Percentiles rank a stretch among this genome's conserved stretches.
Conservation (phyloP, 306 rosid genomes). For the Castanospermum australe region DNA sequence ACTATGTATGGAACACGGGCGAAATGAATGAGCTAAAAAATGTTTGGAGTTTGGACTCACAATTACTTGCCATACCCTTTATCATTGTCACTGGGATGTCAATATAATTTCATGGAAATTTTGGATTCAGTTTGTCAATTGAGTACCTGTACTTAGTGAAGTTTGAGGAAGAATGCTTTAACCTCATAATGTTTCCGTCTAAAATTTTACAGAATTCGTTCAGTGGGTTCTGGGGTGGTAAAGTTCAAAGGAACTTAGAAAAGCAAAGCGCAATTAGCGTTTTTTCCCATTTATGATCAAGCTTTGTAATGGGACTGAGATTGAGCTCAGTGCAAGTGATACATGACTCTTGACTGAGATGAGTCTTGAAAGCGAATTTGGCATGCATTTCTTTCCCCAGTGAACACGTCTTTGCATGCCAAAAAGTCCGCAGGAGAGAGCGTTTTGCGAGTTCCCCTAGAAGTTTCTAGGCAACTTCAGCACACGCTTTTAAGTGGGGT, state of each 20-base stretch:
- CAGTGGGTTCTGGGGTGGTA: neutral
- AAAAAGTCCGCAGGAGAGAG: slow-evolving; percentile 17
- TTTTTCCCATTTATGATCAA: too few relatives aligned
- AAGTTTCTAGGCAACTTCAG: slow-evolving; percentile 32
- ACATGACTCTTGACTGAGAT: neutral
- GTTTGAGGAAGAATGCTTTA: neutral
- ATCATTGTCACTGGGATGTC: neutral
- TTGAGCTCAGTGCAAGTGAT: neutral
- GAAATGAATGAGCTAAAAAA: too few relatives aligned
- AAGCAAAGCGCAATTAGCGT: too few relatives aligned
- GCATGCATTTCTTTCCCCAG: too few relatives aligned
- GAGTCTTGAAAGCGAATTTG: slow-evolving; percentile 15
- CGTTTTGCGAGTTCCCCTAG: slow-evolving; percentile 6
- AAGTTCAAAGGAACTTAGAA: neutral
- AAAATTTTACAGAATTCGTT: neutral
- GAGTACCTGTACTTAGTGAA: neutral
- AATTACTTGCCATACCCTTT: neutral
- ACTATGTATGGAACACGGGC: slow-evolving; percentile 40
- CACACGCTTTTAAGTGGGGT: slow-evolving; percentile 21
- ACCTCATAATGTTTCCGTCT: neutral
- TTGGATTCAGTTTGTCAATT: neutral
- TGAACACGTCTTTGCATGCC: slow-evolving; percentile 22
- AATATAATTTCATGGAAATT: neutral
- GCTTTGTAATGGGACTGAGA: slow-evolving; percentile 15
- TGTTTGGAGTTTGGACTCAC: too few relatives aligned